phyloP scores from a whole-genome alignment of 1,139 yeast genomes.

The Diutina rugosa region DNA sequence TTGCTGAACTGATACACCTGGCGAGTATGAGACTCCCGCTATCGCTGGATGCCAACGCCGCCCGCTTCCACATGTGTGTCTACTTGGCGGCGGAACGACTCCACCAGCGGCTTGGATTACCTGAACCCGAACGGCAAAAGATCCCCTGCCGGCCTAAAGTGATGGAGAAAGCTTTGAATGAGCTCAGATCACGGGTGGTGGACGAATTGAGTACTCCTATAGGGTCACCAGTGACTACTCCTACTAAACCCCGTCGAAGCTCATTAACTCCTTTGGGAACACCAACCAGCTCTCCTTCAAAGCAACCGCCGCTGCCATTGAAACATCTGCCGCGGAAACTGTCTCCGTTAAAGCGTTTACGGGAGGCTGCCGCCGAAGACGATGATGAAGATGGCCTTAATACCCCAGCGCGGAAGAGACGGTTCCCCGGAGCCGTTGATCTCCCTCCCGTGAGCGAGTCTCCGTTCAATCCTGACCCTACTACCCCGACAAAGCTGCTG shows the following conservation, averaged over 20 bases:
- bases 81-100: conserved; percentile 43
- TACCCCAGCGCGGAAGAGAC: neutral
- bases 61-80: conserved; percentile 56
- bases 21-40: conserved; percentile 36
- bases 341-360: conserved; percentile 19
- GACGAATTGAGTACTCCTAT: conserved; percentile 7
- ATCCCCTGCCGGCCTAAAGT: conserved; percentile 48
- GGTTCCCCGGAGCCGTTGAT: neutral
- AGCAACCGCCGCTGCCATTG: conserved; percentile 5
- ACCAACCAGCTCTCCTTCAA: neutral
- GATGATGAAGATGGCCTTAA: conserved; percentile 2
- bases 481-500: neutral
- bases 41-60: conserved; percentile 42
- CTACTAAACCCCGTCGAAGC: conserved; percentile 8
- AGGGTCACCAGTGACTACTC: conserved; percentile 20
- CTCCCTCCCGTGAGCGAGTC: neutral
- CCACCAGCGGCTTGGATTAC: conserved; percentile 25
- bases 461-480: conserved; percentile 22
- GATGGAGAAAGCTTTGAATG: conserved; percentile 25
- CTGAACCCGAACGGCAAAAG: conserved; percentile 32
- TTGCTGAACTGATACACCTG: conserved; percentile 38
- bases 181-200: conserved; percentile 26
- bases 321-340: conserved; percentile 10
- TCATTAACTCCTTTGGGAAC: neutral
- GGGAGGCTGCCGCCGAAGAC: neutral